A percentile compares a stretch with the other conserved stretches of the same genome.
Evolutionary conservation across 2,329 filamentous ascomycete species (phyloP).

Genomic region (Grosmannia penicillata): DNA sequence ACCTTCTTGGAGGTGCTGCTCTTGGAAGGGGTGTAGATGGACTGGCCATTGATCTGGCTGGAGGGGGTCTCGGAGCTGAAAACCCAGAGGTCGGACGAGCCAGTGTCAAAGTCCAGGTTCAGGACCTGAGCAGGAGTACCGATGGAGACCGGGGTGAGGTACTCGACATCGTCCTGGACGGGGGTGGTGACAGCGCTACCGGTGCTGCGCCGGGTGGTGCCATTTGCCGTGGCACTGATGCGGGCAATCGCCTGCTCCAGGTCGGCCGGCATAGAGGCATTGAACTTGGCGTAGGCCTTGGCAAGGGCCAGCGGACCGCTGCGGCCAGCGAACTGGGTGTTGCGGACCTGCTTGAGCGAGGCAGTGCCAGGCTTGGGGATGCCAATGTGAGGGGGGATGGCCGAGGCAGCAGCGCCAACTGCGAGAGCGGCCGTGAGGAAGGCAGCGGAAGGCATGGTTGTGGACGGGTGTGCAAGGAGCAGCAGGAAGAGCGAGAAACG

Average conservation of each 20-base stretch:
- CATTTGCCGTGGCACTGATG: constrained; percentile 5
- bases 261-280: constrained; percentile 17
- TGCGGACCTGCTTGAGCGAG: constrained; percentile 22
- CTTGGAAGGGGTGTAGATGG: constrained; percentile 15
- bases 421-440: constrained; percentile 4
- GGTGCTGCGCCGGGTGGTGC: constrained; percentile 13
- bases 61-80: constrained; percentile 16
- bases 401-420: constrained; percentile 2
- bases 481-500: neutral
- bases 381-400: constrained; percentile 4
- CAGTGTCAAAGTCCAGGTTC: constrained; percentile 18
- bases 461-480: neutral
- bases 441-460: constrained; percentile 6
- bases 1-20: constrained; percentile 15
- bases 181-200: constrained; percentile 17
- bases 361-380: neutral
- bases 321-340: constrained; percentile 16
- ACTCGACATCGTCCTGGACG: constrained; percentile 19
- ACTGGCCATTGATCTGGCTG: constrained; percentile 14
- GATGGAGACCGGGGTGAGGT: constrained; percentile 24
- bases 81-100: constrained; percentile 21
- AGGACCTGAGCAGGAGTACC: constrained; percentile 19
- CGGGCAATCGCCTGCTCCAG: constrained; percentile 15
- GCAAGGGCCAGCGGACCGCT: constrained; percentile 21
- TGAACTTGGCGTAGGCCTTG: constrained; percentile 23